These are phyloP conservation scores for Cornus florida DNA, from an alignment of 148 eudicot genomes.

Conservation along the genomic window DNA sequence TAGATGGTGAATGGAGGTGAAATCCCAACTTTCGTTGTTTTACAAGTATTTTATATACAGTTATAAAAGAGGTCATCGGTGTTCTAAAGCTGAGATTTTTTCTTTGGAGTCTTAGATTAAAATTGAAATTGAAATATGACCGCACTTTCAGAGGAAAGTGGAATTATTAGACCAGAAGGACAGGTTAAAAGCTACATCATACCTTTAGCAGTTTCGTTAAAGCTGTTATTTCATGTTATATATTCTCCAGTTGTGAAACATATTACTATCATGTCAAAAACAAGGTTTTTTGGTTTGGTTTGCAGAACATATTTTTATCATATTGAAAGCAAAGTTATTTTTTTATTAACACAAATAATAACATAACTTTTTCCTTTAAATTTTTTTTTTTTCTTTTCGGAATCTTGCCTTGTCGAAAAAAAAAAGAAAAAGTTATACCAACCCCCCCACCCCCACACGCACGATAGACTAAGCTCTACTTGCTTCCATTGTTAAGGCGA, in stretches of 20 bases:
- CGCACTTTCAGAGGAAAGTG: background rate
- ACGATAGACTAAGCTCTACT: no score
- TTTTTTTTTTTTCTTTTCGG: no score
- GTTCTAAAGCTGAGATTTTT: background rate
- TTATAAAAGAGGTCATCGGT: background rate
- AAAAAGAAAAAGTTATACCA: no score
- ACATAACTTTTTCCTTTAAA: no score
- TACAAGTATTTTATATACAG: background rate
- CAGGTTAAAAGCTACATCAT: background rate
- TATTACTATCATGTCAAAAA: no score
- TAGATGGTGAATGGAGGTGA: conserved; percentile 98
- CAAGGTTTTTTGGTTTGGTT: background rate
- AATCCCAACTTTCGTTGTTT: background rate
- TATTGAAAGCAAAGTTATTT: no score
- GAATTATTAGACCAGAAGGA: background rate
- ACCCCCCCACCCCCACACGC: no score
- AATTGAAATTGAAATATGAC: background rate
- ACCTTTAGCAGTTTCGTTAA: background rate
- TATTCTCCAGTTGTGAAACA: background rate
- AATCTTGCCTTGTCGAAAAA: no score
- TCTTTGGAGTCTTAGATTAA: background rate
- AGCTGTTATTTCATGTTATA: background rate
- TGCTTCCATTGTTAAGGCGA: no score
- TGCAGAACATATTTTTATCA: no score
- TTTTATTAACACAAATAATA: no score